Conservation (phyloP, 495 filamentous ascomycete genomes). For the Pyrenula massariospora region DNA sequence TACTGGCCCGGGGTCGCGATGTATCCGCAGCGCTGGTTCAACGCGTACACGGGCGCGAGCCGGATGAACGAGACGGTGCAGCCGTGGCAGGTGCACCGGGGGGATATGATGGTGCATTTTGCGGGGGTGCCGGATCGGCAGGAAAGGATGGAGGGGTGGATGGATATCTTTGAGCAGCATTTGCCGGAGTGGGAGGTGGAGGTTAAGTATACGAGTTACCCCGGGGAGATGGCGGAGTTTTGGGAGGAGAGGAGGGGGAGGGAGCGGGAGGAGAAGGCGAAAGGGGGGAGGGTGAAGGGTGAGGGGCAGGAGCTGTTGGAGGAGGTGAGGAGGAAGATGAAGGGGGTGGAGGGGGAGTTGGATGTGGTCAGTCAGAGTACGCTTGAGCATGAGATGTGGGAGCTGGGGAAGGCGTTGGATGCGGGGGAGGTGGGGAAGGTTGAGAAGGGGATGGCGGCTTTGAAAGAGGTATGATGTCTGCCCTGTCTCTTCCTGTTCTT, state of each 20-base stretch:
- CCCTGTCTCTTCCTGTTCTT: background rate
- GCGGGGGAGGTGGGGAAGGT: background rate
- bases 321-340: constrained; percentile 7
- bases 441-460: background rate
- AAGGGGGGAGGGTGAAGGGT: constrained; percentile 5
- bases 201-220: constrained; percentile 18
- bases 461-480: background rate
- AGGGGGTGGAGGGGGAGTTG: background rate
- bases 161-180: constrained; percentile 21
- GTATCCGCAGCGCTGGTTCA: constrained; percentile 27
- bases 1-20: constrained; percentile 11
- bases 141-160: constrained; percentile 18
- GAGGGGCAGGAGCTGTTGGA: constrained; percentile 8
- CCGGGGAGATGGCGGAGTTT: constrained; percentile 20
- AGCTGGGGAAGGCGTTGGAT: background rate
- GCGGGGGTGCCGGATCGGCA: constrained; percentile 15
- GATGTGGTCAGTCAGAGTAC: background rate
- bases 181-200: constrained; percentile 25
- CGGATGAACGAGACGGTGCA: background rate
- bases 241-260: constrained; percentile 14
- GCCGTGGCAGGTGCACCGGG: constrained; percentile 15
- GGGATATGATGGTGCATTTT: constrained; percentile 25
- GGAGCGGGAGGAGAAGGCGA: constrained; percentile 3
- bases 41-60: constrained; percentile 12
- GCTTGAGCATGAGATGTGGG: background rate